phyloP scores from a whole-genome alignment of 352 stramenopile genomes.

The Phytopythium ostracodes region DNA sequence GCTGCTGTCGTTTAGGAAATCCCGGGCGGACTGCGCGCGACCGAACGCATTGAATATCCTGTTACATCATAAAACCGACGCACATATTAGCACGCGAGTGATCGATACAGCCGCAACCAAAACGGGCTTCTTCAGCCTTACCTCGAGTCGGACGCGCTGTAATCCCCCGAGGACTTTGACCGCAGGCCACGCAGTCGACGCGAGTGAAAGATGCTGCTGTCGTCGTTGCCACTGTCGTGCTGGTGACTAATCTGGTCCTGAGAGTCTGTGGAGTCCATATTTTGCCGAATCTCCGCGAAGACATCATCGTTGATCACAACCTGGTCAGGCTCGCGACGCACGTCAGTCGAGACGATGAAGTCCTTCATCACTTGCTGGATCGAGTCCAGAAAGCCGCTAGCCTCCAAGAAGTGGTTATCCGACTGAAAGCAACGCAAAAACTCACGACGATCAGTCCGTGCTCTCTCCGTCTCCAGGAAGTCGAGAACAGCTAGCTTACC shows the following conservation, averaged over 20 bases:
- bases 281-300: constrained; percentile 60
- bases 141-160: constrained; percentile 8
- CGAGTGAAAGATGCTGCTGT: background rate
- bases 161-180: constrained; percentile 18
- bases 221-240: background rate
- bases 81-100: background rate
- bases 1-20: constrained; percentile 32
- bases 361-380: constrained; percentile 81
- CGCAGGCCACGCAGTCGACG: constrained; percentile 21
- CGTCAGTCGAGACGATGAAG: constrained; percentile 29
- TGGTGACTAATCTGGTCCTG: background rate
- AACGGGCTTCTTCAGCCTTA: constrained; percentile 1
- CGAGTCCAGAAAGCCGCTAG: constrained; percentile 72
- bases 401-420: constrained; percentile 69
- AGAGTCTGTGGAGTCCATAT: constrained; percentile 18
- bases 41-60: constrained; percentile 31
- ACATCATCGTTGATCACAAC: constrained; percentile 72
- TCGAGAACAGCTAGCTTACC: constrained; percentile 24
- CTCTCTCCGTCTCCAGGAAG: background rate
- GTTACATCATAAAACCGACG: background rate
- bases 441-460: background rate
- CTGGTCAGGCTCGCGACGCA: constrained; percentile 22
- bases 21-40: constrained; percentile 39
- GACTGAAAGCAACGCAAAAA: constrained; percentile 25
- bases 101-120: background rate